Evolutionary conservation across 2,329 filamentous ascomycete species (phyloP), one percentile per base, ranked within the genome.

Genomic region (Penicillium sp.): DNA sequence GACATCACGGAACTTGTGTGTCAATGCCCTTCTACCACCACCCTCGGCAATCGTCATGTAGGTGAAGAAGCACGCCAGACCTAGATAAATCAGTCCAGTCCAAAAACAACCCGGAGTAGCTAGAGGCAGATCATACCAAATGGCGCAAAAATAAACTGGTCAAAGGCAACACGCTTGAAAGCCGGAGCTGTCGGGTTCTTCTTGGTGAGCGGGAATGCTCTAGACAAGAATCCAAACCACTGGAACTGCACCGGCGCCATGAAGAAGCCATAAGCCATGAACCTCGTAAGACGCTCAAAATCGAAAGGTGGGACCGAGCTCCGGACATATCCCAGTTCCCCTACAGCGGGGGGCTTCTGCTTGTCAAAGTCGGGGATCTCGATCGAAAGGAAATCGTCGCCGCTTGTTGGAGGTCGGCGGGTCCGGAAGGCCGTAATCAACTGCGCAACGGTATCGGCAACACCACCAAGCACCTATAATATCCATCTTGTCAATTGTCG

Each of bases 41-140:
- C 94, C 94, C 76, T 99, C 94, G 13, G 93, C 90, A 16, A 97
- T 76, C 0, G 94, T 97, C 93, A 99, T 97, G 76, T 88, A 93
- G 0, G 90, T 92, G 74, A 97, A 99, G 81, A 99, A 99, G 64
- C 84, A 82, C 14, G 84, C 89, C 55, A 99, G 84, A 78, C 90
- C 84, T 85, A 62, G 31, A 45, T 26, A 6, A 29, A 35, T 40
- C 29, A 18, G 14, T 10, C 58, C 52, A 61, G 60, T 26, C 60
- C 31, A 43, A 16, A 55, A 13, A 49, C 38, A 22, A 14, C 29
- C 13, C 24, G 26, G 18, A 44, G 16, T 37, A 24, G 13, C 18
- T 46, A 50, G n/a, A 52, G 43, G 45, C 14, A 26, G 70, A 11
- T 1, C 80, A 64, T 80, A 86, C 89, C 91, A 62, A 94, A 84